phyloP scores from a whole-genome alignment of 345 rosid species.

The Brassica cretica region DNA sequence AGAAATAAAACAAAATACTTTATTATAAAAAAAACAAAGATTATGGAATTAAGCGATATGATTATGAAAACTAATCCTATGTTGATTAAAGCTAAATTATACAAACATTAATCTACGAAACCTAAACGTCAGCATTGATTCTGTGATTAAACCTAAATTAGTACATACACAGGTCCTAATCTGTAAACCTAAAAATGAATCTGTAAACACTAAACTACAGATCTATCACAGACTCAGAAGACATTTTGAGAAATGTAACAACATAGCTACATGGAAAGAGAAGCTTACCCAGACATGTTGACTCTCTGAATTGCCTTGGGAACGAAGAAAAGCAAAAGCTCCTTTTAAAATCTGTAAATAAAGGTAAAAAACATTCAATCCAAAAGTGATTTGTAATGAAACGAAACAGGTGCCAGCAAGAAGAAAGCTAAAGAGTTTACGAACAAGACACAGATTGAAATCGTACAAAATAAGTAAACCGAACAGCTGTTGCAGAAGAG shows the following conservation, averaged over 20 bases:
- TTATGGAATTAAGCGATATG: not conserved
- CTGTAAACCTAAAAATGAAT: not conserved
- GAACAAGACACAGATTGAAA: not conserved
- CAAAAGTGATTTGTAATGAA: not conserved
- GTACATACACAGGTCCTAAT: not conserved
- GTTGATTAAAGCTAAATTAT: not conserved
- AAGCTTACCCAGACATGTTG: slow-evolving; percentile 42
- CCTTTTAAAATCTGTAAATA: slow-evolving; percentile 8
- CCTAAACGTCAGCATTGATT: not conserved
- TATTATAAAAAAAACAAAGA: not conserved
- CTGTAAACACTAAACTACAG: not conserved
- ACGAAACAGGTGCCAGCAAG: not conserved
- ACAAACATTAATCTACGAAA: not conserved
- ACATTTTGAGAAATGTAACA: not conserved
- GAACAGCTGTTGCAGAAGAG: not conserved
- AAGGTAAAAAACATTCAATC: not conserved
- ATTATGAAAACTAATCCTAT: not conserved
- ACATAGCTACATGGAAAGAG: not conserved
- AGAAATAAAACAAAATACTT: not conserved
- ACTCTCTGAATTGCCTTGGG: slow-evolving; percentile 14
- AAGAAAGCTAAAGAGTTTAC: not conserved
- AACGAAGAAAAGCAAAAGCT: not conserved
- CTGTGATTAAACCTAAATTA: not conserved
- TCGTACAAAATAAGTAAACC: not conserved
- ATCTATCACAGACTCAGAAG: not conserved